phyloP scores from a whole-genome alignment of 2,329 filamentous ascomycete species.

The Massarina eburnea region DNA sequence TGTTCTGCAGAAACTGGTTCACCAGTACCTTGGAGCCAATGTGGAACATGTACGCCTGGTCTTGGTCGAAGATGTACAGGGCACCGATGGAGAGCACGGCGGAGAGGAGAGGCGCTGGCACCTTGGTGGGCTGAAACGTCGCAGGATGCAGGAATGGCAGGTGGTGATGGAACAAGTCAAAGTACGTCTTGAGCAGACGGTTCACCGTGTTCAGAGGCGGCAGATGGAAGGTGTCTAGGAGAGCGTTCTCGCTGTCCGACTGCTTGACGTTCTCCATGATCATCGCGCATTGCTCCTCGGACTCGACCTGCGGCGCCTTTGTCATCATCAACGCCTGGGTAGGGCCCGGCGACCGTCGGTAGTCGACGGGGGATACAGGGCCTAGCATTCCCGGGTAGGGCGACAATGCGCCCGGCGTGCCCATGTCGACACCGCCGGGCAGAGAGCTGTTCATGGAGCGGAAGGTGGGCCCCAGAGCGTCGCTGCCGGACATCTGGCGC shows the following conservation, averaged over 20 bases:
- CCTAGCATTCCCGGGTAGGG: slow-evolving; percentile 70
- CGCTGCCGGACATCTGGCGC: slow-evolving; percentile 60
- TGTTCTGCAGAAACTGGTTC: slow-evolving; percentile 95
- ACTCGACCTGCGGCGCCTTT: slow-evolving; percentile 76
- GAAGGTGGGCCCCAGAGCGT: slow-evolving; percentile 65
- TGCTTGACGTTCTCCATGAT: slow-evolving; percentile 85
- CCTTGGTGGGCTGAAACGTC: slow-evolving; percentile 79
- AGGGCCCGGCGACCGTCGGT: slow-evolving; percentile 69
- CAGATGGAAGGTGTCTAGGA: slow-evolving; percentile 87
- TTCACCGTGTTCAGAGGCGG: slow-evolving; percentile 81
- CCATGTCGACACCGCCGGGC: slow-evolving; percentile 67
- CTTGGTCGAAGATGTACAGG: slow-evolving; percentile 94
- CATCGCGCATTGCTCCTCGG: slow-evolving; percentile 80
- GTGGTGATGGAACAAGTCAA: slow-evolving; percentile 95
- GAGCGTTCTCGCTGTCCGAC: slow-evolving; percentile 77
- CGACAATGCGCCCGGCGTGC: slow-evolving; percentile 72
- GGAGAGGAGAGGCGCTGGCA: slow-evolving; percentile 80
- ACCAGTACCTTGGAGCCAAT: slow-evolving; percentile 97
- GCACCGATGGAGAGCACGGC: slow-evolving; percentile 94
- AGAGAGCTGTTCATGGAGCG: slow-evolving; percentile 74
- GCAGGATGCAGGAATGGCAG: slow-evolving; percentile 92
- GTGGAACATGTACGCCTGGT: slow-evolving; percentile 95
- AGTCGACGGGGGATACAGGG: slow-evolving; percentile 69
- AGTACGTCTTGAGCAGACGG: slow-evolving; percentile 92
- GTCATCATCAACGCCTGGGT: slow-evolving; percentile 65